Evolutionary conservation across 2,329 filamentous ascomycete genomes (phyloP).

Genomic region (Monosporascus sp.): DNA sequence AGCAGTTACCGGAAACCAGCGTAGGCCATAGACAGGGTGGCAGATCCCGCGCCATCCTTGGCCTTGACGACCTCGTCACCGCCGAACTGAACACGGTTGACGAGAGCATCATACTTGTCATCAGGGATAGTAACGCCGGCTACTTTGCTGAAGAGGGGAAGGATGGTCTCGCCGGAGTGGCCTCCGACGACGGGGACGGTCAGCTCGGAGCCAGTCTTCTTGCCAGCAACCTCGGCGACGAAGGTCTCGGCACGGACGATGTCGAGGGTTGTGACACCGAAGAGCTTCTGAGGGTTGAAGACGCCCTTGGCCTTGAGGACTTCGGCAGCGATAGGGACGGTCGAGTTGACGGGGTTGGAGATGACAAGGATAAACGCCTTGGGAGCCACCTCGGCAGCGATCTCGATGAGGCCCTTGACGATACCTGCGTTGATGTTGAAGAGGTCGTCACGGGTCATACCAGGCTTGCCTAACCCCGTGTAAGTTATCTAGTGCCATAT

Average conservation of each 20-base stretch:
- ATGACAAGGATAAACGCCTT: constrained; percentile 96
- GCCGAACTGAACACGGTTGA: constrained; percentile 95
- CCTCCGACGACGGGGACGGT: constrained; percentile 91
- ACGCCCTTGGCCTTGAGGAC: constrained; percentile 89
- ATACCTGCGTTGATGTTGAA: constrained; percentile 99
- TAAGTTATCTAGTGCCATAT: constrained; percentile 13
- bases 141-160: constrained; percentile 92
- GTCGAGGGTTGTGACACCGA: constrained; percentile 97
- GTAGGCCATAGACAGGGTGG: constrained; percentile 91
- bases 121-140: constrained; percentile 74
- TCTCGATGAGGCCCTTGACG: constrained; percentile 87
- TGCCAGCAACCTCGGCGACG: constrained; percentile 76
- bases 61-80: constrained; percentile 96
- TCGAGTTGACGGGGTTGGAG: constrained; percentile 99
- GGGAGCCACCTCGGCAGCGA: constrained; percentile 79
- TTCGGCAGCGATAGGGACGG: constrained; percentile 94
- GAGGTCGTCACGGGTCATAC: constrained; percentile 98
- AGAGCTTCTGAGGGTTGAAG: constrained; percentile 92
- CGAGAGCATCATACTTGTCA: constrained; percentile 84
- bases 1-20: constrained; percentile 77
- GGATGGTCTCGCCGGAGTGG: constrained; percentile 97
- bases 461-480: constrained; percentile 74
- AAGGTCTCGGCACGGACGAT: constrained; percentile 98
- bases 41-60: constrained; percentile 86
- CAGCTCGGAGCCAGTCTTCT: constrained; percentile 75